Evolutionary conservation across 495 filamentous ascomycete genomes (phyloP).

Genomic region (Clavariopsis aquatica): DNA sequence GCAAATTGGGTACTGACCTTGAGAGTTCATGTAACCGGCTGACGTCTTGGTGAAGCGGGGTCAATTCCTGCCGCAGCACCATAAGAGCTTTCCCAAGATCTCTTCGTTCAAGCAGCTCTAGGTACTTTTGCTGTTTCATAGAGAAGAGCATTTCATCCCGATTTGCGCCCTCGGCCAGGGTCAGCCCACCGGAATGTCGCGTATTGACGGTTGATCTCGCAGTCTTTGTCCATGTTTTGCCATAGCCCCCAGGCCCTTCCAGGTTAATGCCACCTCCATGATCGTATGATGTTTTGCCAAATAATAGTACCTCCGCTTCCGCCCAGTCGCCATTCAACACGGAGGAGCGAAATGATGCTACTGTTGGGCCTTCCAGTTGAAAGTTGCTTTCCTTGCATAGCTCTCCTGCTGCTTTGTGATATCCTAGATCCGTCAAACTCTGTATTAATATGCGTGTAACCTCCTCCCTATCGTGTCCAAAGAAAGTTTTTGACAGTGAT

Average conservation of each 20-base stretch:
- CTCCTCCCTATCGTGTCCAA: conserved; percentile 89
- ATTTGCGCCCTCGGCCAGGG: conserved; percentile 60
- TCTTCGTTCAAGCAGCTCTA: conserved; percentile 80
- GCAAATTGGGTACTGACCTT: conserved; percentile 54
- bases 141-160: conserved; percentile 70
- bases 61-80: conserved; percentile 84
- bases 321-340: conserved; percentile 81
- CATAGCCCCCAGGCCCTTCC: conserved; percentile 12
- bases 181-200: conserved; percentile 44
- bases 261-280: conserved; percentile 54
- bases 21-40: conserved; percentile 78
- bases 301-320: conserved; percentile 79
- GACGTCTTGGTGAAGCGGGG: conserved; percentile 79
- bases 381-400: conserved; percentile 83
- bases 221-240: conserved; percentile 31
- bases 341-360: conserved; percentile 79
- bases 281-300: conserved; percentile 55
- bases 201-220: conserved; percentile 1
- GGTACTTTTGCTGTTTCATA: conserved; percentile 89
- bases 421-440: conserved; percentile 83
- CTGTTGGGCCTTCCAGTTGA: conserved; percentile 80
- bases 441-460: conserved; percentile 92
- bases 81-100: conserved; percentile 72
- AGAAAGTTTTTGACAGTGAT: conserved; percentile 53
- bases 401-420: conserved; percentile 69